phyloP scores from a whole-genome alignment of 2,329 filamentous ascomycete genomes.

The Pseudopyricularia javanii region DNA sequence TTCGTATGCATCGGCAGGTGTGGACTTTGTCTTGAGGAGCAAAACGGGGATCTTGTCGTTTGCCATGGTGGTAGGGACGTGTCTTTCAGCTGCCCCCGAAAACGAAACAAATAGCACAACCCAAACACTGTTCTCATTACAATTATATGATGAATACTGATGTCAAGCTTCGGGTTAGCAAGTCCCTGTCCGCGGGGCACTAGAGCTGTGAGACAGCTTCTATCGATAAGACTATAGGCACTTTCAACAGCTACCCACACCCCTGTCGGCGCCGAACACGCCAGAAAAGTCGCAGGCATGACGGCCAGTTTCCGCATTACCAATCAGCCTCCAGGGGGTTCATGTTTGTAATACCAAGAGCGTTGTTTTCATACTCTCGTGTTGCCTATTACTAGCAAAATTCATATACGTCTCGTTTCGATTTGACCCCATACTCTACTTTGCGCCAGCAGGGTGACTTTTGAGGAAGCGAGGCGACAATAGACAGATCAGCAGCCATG shows the following conservation, averaged over 20 bases:
- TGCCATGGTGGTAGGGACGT: background rate
- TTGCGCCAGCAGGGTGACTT: no score
- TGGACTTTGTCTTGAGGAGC: slow-evolving; percentile 67
- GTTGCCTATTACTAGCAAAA: no score
- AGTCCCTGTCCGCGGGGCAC: background rate
- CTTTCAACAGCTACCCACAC: background rate
- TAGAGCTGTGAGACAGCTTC: background rate
- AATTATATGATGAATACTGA: no score
- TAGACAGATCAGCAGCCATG: background rate
- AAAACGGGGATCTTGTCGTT: slow-evolving; percentile 41
- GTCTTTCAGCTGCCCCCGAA: background rate
- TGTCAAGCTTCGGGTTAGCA: no score
- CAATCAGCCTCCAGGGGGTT: background rate
- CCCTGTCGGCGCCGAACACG: background rate
- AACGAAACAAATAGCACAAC: background rate
- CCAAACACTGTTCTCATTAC: no score
- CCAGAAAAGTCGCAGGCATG: background rate
- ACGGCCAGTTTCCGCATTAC: background rate
- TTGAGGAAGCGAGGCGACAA: background rate
- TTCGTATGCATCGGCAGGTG: slow-evolving; percentile 59
- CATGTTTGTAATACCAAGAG: no score
- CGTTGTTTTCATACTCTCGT: no score
- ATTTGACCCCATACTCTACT: no score
- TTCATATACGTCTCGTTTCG: no score
- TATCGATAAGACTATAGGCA: background rate